Percentiles rank a stretch among this genome's conserved stretches.
These are phyloP conservation scores for Claviceps sp. DNA, from an alignment of 2,329 filamentous ascomycete genomes.

Conservation along the genomic window DNA sequence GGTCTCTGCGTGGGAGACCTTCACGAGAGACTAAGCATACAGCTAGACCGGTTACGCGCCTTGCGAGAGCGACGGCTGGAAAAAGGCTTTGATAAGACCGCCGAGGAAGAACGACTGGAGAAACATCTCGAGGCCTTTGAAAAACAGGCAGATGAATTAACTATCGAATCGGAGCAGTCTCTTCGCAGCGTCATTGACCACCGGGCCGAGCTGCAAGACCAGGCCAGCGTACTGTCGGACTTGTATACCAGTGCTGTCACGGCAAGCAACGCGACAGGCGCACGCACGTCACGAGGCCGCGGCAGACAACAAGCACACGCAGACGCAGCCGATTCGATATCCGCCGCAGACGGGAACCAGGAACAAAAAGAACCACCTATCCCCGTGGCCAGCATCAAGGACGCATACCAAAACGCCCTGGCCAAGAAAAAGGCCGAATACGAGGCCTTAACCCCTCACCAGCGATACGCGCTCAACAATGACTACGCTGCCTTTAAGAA, in stretches of 20 bases:
- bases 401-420: slow-evolving; percentile 23
- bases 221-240: slow-evolving; percentile 24
- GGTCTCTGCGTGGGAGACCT: slow-evolving; percentile 32
- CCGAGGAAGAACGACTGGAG: slow-evolving; percentile 25
- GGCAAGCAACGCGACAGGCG: slow-evolving; percentile 5
- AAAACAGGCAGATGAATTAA: slow-evolving; percentile 26
- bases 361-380: slow-evolving; percentile 12
- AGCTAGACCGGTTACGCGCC: slow-evolving; percentile 20
- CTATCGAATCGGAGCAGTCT: slow-evolving; percentile 30
- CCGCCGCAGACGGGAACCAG: slow-evolving; percentile 5
- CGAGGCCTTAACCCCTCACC: slow-evolving; percentile 23
- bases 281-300: slow-evolving; percentile 6
- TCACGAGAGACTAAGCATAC: slow-evolving; percentile 31
- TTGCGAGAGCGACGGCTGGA: slow-evolving; percentile 23
- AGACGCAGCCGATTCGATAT: slow-evolving; percentile 4
- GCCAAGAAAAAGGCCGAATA: slow-evolving; percentile 29
- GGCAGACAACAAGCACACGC: slow-evolving; percentile 6
- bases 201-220: slow-evolving; percentile 35
- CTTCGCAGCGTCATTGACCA: slow-evolving; percentile 37
- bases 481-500: slow-evolving; percentile 47
- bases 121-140: slow-evolving; percentile 26
- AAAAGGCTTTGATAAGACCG: slow-evolving; percentile 21
- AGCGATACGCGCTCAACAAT: slow-evolving; percentile 42
- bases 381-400: slow-evolving; percentile 14
- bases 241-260: slow-evolving; percentile 18